Evolutionary conservation across 371 early-diverging fungal species (phyloP).

Genomic region (Mucor saturninus): DNA sequence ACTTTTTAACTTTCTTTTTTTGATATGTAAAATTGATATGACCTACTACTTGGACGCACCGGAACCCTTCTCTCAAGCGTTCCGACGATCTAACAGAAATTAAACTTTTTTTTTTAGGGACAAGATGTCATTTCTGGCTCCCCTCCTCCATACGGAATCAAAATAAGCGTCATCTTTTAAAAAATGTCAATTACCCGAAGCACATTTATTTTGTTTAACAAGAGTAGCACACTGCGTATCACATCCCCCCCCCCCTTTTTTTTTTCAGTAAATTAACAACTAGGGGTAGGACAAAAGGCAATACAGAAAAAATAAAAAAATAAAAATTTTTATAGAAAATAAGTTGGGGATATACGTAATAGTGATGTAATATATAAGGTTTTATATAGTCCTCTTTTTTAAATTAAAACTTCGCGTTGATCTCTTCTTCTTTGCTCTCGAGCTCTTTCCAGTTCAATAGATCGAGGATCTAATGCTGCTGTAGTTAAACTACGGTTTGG

Average conservation of each 20-base stretch:
- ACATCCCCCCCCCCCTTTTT: background rate
- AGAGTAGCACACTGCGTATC: too few species aligned
- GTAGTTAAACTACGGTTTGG: conserved; percentile 32
- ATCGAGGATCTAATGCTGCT: conserved; percentile 24
- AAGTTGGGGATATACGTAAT: conserved; percentile 10
- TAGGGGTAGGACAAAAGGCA: background rate
- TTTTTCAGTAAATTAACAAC: background rate
- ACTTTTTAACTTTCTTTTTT: too few species aligned
- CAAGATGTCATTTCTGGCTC: too few species aligned
- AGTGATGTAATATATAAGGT: conserved; percentile 8
- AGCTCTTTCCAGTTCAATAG: conserved; percentile 36
- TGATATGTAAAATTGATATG: too few species aligned
- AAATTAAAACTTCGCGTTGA: conserved; percentile 43
- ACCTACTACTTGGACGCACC: too few species aligned
- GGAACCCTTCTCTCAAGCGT: too few species aligned
- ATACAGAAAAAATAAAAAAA: conserved; percentile 1
- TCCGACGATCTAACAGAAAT: too few species aligned
- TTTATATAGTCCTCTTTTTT: background rate
- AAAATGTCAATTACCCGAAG: too few species aligned
- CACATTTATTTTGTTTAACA: too few species aligned
- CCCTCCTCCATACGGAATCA: too few species aligned
- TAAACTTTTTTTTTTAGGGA: too few species aligned
- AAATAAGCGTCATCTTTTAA: too few species aligned
- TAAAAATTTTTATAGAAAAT: background rate
- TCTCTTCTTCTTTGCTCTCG: conserved; percentile 46